Evolutionary conservation across 441 rosid genomes (phyloP).

Genomic region (Jatropha podagrica): DNA sequence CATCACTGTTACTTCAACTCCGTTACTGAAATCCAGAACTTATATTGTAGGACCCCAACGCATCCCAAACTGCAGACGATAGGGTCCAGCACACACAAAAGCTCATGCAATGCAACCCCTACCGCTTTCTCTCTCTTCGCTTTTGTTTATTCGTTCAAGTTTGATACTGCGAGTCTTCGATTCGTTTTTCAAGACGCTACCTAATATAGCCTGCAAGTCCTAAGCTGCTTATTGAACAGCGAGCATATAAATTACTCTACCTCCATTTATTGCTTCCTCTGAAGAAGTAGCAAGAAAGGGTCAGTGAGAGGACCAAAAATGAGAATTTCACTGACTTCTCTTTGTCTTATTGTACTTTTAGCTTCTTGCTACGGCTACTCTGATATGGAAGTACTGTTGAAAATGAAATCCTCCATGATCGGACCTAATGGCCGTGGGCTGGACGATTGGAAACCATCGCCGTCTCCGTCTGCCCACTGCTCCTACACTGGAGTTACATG

Average conservation of each 20-base stretch:
- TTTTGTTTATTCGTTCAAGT: slow-evolving; percentile 25
- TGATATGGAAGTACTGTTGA: slow-evolving; percentile 61
- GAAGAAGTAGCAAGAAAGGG: neutral
- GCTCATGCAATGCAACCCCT: slow-evolving; percentile 6
- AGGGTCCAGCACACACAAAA: slow-evolving; percentile 10
- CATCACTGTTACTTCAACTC: slow-evolving; percentile 16
- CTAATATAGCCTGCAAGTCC: slow-evolving; percentile 19
- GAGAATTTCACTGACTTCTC: slow-evolving; percentile 26
- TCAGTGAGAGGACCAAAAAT: neutral
- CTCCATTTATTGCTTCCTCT: slow-evolving; percentile 7
- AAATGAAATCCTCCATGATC: slow-evolving; percentile 59
- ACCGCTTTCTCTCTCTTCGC: slow-evolving; percentile 7
- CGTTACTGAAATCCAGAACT: slow-evolving; percentile 8
- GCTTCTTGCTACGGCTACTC: slow-evolving; percentile 30
- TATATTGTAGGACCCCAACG: slow-evolving; percentile 7
- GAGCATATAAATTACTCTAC: neutral
- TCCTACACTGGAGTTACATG: slow-evolving; percentile 76
- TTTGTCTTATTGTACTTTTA: slow-evolving; percentile 14
- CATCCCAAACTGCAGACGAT: slow-evolving; percentile 3
- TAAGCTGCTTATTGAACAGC: too few species aligned
- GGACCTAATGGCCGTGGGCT: slow-evolving; percentile 60
- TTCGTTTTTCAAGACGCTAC: slow-evolving; percentile 23
- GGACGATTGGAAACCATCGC: slow-evolving; percentile 53
- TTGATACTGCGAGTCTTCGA: slow-evolving; percentile 35
- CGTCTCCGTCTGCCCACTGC: slow-evolving; percentile 59